Evolutionary conservation across 768 basidiomycete genomes (phyloP), one percentile per base, ranked within the genome.

Genomic region (Boletus speciosus): DNA sequence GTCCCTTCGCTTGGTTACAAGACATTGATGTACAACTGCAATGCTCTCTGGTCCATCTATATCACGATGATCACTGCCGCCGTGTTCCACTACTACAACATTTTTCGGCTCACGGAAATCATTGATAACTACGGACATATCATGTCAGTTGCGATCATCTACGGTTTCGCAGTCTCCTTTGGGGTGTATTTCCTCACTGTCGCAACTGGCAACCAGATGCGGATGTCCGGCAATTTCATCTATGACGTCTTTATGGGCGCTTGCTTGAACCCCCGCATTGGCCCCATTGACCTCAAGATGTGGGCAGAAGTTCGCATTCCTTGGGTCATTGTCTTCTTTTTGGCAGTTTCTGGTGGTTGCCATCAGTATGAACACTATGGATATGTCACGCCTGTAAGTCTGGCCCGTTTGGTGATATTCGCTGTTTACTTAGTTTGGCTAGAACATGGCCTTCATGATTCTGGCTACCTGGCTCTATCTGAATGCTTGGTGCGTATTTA

Each of bases 181-280:
- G 81, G 85, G 59, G 86, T 88, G 61, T 96, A 98, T 70, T 79
- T 93, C 56, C 73, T 84, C 52, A 86, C 90, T 0, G 79, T 95
- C 58, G 75, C 79, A 12, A 86, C 86, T 36, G 89, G 90, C 3
- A 86, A 85, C 62, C 82, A 87, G 57, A 85, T 96, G 47, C 82
- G 97, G 58, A 96, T 97, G 90, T 93, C 89, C n/a, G 94, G 92
- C 42, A 95, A 83, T 75, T 83, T 90, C 72, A 79, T 95, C 63
- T 99, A 98, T 67, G 94, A 97, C 61, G 86, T 93, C 56, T 97
- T 95, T 74, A 97, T 98, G 95, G 96, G 96, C 42, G 93, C 94
- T 38, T 81, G 81, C 49, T 78, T 99, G 58, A 99, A 98, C 74
- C 97, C 97, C 7, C 85, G 96, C 54, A 80, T 99, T 56, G 93